Conservation (phyloP, 768 basidiomycete genomes). For the Exidia glandulosa region DNA sequence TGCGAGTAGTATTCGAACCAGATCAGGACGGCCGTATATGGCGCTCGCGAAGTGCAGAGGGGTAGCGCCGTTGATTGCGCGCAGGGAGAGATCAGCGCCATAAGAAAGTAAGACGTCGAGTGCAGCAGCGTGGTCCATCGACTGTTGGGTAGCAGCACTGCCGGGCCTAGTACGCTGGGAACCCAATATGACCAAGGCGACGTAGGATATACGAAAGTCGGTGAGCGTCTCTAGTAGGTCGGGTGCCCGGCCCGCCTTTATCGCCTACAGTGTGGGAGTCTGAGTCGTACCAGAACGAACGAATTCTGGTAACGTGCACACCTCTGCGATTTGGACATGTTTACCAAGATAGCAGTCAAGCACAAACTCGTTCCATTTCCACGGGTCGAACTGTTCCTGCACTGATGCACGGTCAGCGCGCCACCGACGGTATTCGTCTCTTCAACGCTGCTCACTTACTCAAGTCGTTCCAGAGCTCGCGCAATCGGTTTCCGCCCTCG, state of each 20-base stretch:
- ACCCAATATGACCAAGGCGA: background rate
- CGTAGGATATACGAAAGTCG: background rate
- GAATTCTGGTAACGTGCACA: no score
- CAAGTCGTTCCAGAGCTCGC: background rate
- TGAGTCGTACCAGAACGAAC: no score
- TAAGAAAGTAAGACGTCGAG: slow-evolving; percentile 22
- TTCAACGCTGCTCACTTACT: background rate
- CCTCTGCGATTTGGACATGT: no score
- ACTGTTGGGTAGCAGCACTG: background rate
- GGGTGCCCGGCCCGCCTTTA: background rate
- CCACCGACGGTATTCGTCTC: background rate
- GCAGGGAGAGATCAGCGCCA: slow-evolving; percentile 29
- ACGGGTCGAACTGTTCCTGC: background rate
- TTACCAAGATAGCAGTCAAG: background rate
- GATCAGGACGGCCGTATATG: slow-evolving; percentile 14
- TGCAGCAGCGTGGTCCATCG: background rate
- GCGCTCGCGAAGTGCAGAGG: slow-evolving; percentile 38
- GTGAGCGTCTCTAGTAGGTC: background rate
- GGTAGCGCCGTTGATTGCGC: slow-evolving; percentile 38
- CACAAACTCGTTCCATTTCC: background rate
- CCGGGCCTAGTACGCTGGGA: background rate
- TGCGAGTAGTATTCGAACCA: slow-evolving; percentile 31
- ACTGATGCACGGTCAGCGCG: background rate
- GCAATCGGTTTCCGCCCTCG: background rate
- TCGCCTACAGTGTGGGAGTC: background rate